phyloP scores from a whole-genome alignment of 306 rosid genomes.

The Cicer judaicum region DNA sequence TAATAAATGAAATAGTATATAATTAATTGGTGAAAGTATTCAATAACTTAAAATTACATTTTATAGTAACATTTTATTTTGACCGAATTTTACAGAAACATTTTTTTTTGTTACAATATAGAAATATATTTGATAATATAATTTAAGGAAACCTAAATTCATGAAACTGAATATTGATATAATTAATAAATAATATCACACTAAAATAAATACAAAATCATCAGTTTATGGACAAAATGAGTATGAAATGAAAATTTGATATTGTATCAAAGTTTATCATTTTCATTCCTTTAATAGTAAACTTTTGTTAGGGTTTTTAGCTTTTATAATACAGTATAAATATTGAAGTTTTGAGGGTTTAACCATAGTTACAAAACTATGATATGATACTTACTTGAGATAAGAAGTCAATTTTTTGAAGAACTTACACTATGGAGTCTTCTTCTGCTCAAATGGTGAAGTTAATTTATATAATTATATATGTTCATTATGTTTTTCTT shows the following conservation, averaged over 20 bases:
- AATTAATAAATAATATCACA: background rate
- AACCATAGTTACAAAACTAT: too few species aligned
- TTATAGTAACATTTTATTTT: too few species aligned
- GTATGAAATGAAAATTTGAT: background rate
- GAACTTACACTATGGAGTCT: constrained; percentile 44
- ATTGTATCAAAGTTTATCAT: background rate
- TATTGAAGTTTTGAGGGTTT: background rate
- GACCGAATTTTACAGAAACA: too few species aligned
- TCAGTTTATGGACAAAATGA: too few species aligned
- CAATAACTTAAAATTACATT: too few species aligned
- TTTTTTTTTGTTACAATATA: too few species aligned
- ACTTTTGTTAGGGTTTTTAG: background rate
- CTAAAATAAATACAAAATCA: background rate
- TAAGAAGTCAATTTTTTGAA: background rate
- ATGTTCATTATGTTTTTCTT: background rate
- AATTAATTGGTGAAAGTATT: too few species aligned
- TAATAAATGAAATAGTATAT: too few species aligned
- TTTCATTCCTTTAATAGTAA: background rate
- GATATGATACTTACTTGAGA: background rate
- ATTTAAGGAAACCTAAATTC: too few species aligned
- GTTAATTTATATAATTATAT: background rate
- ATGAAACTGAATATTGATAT: too few species aligned
- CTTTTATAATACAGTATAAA: background rate
- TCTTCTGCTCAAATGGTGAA: constrained; percentile 54
- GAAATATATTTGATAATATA: too few species aligned